phyloP scores from a whole-genome alignment of 176 grass and related monocot genomes.

The Echinochloa phyllopogon region DNA sequence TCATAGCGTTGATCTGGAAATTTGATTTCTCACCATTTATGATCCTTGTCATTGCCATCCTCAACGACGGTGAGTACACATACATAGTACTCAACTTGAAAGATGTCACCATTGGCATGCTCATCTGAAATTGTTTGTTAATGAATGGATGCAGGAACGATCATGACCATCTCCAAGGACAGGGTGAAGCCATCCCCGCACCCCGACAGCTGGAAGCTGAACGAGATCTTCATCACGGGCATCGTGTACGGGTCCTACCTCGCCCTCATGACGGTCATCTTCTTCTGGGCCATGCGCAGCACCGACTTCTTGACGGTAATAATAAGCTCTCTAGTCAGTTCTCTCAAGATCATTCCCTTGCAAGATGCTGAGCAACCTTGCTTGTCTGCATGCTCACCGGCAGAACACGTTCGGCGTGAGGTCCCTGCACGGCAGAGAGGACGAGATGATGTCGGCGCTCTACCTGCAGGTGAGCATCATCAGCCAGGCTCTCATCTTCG shows the following conservation, averaged over 20 bases:
- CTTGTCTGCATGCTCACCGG: too few relatives aligned
- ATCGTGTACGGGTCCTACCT: constrained; percentile 87
- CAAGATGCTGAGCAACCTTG: too few relatives aligned
- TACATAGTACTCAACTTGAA: not conserved
- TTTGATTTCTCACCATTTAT: constrained; percentile 99
- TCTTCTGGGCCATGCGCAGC: constrained; percentile 91
- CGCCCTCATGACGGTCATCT: constrained; percentile 88
- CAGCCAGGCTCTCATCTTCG: constrained; percentile 98
- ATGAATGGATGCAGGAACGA: constrained; percentile 63
- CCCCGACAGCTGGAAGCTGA: constrained; percentile 97
- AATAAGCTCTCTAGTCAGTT: not conserved
- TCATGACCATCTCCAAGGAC: constrained; percentile 99
- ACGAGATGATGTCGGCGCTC: constrained; percentile 86
- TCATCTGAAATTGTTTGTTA: not conserved
- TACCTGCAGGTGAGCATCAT: constrained; percentile 99
- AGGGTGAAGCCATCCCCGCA: constrained; percentile 84
- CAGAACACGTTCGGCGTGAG: constrained; percentile 74
- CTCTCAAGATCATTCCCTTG: too few relatives aligned
- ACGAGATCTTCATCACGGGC: constrained; percentile 92
- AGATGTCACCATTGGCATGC: not conserved
- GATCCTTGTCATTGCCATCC: constrained; percentile 94
- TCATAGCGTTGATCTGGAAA: constrained; percentile 94
- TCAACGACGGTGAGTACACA: constrained; percentile 82
- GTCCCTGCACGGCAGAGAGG: constrained; percentile 44
- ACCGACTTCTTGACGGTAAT: constrained; percentile 85